Base-by-base conservation (phyloP, 768 basidiomycete genomes). In the Basidioascus undulatus region DNA sequence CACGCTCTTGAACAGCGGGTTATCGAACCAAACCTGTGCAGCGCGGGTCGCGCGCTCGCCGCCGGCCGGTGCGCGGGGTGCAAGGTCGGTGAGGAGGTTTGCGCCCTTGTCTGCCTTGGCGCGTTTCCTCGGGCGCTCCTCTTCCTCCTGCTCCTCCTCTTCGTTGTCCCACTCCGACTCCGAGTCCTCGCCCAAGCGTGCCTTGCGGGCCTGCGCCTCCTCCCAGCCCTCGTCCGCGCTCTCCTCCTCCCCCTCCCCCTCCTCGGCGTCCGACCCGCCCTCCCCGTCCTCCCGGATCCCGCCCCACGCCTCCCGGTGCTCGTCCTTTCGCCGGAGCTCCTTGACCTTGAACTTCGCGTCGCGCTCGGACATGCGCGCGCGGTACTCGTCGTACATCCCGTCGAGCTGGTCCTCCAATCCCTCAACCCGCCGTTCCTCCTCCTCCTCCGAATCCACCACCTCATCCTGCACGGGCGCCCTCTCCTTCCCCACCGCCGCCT, bases 1-100 rank as follows among this genome's bases (percentile, higher is more conserved):
- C 2, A 66, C 54, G 19, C 68, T 76, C 37, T 71, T 67, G 64
- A 98, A 98, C 33, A 92, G 59, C 38, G 78, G 76, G 58, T 92
- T 89, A 48, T 78, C 75, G 60, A 94, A 98, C 92, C 92, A 98
- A n/a, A 94, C 56, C 50, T 76, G 68, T 2, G 84, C 70, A 34
- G 73, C 57, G 19, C 59, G 53, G 37, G 53, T 57, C 54, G 62
- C 40, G 58, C 56, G 5, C 30, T 20, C 11, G 37, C 20, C 6
- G 27, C 28, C 11, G 54, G 52, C 12, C 59, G 53, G 1, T 54
- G 50, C 16, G 56, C 46, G 15, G 50, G 10, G 28, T 15, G 37
- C 26, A 28, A 70, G 61, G 25, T 65, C 62, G 3, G 66, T 63
- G 28, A 71, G 53, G 12, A 77, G 59, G 32, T 68, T 66, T 16